Conservation (phyloP, 306 rosid species). For the Potentilla sterilis region DNA sequence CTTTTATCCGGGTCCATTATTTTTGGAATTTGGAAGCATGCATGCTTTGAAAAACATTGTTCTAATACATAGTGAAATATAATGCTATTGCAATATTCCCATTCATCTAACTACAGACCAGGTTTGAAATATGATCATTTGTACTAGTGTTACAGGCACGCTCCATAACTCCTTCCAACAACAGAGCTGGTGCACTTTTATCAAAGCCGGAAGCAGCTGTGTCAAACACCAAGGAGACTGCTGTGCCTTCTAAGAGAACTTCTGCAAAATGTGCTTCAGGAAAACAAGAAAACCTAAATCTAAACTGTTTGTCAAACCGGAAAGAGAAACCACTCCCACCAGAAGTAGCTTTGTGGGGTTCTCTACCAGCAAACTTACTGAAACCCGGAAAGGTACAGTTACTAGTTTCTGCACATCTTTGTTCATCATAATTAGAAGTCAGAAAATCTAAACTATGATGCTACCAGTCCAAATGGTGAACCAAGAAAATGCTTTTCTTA, state of each 20-base stretch:
- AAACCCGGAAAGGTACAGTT: slow-evolving; percentile 72
- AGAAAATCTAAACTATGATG: background rate
- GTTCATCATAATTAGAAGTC: background rate
- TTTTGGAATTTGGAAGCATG: slow-evolving; percentile 2
- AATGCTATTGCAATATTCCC: background rate
- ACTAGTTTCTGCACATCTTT: background rate
- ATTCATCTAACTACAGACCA: background rate
- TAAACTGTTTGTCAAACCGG: slow-evolving; percentile 37
- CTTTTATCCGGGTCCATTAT: background rate
- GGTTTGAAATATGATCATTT: slow-evolving; percentile 25
- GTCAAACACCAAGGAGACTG: slow-evolving; percentile 41
- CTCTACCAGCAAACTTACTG: slow-evolving; percentile 64
- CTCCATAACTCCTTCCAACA: slow-evolving; percentile 29
- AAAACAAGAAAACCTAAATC: slow-evolving; percentile 61
- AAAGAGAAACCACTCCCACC: slow-evolving; percentile 39
- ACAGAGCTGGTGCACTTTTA: slow-evolving; percentile 45
- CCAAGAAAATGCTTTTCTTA: background rate
- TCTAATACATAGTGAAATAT: background rate
- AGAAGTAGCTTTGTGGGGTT: slow-evolving; percentile 59
- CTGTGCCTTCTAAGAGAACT: slow-evolving; percentile 33
- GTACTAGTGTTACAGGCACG: slow-evolving; percentile 46
- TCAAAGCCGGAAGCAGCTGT: slow-evolving; percentile 44
- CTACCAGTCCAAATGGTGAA: background rate
- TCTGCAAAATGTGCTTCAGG: slow-evolving; percentile 39
- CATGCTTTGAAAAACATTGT: background rate